A percentile compares a stretch with the other conserved stretches of the same genome.
phyloP scores from a whole-genome alignment of 139 green algal species.

The Tetradesmus obliquus region DNA sequence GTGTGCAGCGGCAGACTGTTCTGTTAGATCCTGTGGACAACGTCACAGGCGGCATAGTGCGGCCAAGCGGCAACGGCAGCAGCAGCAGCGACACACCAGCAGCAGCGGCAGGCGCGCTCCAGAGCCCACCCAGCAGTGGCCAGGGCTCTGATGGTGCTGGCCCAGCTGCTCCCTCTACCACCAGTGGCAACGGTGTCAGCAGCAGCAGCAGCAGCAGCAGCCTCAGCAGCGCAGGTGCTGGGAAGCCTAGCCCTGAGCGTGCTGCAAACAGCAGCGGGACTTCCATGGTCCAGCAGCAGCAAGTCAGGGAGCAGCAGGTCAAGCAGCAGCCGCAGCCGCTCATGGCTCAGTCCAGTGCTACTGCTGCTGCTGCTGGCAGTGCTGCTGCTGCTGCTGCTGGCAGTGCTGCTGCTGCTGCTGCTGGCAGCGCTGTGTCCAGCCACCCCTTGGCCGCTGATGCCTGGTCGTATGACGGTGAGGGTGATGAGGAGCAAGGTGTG shows the following conservation, averaged over 20 bases:
- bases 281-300: not conserved
- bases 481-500: not conserved
- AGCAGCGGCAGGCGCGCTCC: not conserved
- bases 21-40: not conserved
- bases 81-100: conserved; percentile 20
- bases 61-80: not conserved
- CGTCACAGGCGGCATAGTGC: not conserved
- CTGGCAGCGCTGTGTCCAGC: not conserved
- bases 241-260: not conserved
- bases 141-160: not conserved
- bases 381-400: not conserved
- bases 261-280: not conserved
- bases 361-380: not conserved
- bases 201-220: conserved; percentile 8
- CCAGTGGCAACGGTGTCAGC: not conserved
- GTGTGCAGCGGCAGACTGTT: not conserved
- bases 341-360: not conserved
- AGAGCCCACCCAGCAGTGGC: not conserved
- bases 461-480: conserved; percentile 24
- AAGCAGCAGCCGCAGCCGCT: conserved; percentile 14
- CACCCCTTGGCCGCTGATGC: not conserved
- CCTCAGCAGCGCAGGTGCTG: not conserved
- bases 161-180: not conserved
- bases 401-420: conserved; percentile 16
- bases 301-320: not conserved